Conservation (phyloP, 2,329 filamentous ascomycete species). For the Lecanosticta acicola region DNA sequence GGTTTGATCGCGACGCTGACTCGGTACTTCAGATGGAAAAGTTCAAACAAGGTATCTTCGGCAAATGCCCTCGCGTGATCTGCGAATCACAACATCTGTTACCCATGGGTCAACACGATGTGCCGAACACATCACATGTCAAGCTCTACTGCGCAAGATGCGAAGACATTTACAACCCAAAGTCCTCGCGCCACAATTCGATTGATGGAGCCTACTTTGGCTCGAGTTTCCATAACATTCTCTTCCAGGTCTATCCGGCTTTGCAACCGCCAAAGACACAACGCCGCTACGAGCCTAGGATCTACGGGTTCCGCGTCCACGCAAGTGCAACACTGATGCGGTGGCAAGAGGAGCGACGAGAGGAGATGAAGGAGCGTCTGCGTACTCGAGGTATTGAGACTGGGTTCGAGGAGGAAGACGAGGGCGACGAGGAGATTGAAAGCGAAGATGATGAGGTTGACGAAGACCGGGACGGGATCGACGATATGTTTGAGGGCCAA, state of each 20-base stretch:
- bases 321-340: constrained; percentile 78
- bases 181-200: constrained; percentile 87
- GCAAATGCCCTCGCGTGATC: constrained; percentile 94
- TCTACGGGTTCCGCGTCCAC: constrained; percentile 95
- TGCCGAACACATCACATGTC: constrained; percentile 80
- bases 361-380: constrained; percentile 75
- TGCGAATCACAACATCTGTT: constrained; percentile 90
- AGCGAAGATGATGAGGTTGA: constrained; percentile 55
- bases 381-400: constrained; percentile 64
- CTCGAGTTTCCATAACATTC: constrained; percentile 96
- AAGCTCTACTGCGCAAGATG: constrained; percentile 97
- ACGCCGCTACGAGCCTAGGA: constrained; percentile 79
- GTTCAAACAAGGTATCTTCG: constrained; percentile 97
- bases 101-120: constrained; percentile 88
- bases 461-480: constrained; percentile 51
- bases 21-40: constrained; percentile 78
- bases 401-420: constrained; percentile 68
- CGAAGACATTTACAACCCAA: constrained; percentile 98
- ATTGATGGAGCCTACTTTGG: constrained; percentile 99
- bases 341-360: constrained; percentile 80
- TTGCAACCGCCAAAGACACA: constrained; percentile 80
- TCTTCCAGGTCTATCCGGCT: constrained; percentile 95
- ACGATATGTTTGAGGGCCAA: constrained; percentile 38
- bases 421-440: constrained; percentile 54
- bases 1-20: too few relatives aligned